Conservation (phyloP, 768 basidiomycete species). For the Suillus discolor region DNA sequence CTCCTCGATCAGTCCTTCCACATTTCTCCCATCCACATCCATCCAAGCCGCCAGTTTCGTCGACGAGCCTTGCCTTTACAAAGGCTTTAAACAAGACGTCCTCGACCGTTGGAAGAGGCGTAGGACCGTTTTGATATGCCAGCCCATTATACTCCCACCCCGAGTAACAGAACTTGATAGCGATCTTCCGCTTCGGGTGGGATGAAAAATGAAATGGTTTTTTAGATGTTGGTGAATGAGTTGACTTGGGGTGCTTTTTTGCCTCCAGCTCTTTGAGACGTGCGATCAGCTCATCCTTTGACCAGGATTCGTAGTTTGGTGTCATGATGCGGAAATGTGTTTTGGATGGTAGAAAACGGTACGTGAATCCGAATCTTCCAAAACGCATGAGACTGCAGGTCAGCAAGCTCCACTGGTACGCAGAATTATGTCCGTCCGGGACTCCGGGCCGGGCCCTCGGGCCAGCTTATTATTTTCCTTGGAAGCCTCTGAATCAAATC, state of each 20-base stretch:
- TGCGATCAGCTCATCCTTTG: slow-evolving; percentile 71
- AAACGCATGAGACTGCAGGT: slow-evolving; percentile 24
- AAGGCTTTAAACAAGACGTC: slow-evolving; percentile 81
- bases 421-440: too few relatives aligned
- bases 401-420: background rate
- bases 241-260: slow-evolving; percentile 22
- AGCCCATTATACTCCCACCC: slow-evolving; percentile 93
- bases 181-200: slow-evolving; percentile 85
- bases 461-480: background rate
- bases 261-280: slow-evolving; percentile 60
- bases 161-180: slow-evolving; percentile 89
- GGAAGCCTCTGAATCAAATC: background rate
- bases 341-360: slow-evolving; percentile 33
- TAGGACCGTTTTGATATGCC: slow-evolving; percentile 72
- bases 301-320: slow-evolving; percentile 54
- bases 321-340: slow-evolving; percentile 36
- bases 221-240: slow-evolving; percentile 25
- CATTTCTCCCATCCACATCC: slow-evolving; percentile 92
- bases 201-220: slow-evolving; percentile 64
- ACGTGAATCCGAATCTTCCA: slow-evolving; percentile 34
- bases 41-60: slow-evolving; percentile 70
- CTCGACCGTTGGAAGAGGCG: slow-evolving; percentile 89
- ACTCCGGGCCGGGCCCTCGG: too few relatives aligned
- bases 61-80: slow-evolving; percentile 75
- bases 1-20: slow-evolving; percentile 93